These are phyloP conservation scores for Beta lomatogona DNA, from an alignment of 179 eudicot genomes.

Conservation along the genomic window DNA sequence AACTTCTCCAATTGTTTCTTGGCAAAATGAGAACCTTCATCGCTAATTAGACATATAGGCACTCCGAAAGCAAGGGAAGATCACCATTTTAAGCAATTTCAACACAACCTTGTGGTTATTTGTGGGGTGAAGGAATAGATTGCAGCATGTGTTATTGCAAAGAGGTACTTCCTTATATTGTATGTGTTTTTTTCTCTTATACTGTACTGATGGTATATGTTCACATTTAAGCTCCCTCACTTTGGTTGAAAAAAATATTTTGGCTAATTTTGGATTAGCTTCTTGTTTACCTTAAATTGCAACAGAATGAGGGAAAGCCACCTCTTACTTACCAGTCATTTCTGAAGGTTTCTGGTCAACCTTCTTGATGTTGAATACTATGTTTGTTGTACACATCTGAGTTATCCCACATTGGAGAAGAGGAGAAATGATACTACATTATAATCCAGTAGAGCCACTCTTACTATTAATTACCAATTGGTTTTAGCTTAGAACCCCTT, in stretches of 20 bases:
- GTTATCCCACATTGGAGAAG: constrained; percentile 40
- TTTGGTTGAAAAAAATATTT: background rate
- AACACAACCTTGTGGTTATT: too few relatives aligned
- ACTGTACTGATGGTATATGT: too few relatives aligned
- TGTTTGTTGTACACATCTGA: constrained; percentile 63
- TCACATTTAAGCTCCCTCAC: background rate
- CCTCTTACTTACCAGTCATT: constrained; percentile 80
- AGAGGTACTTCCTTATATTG: background rate
- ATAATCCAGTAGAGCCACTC: constrained; percentile 5
- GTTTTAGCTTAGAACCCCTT: constrained; percentile 56
- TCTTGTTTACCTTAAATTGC: background rate
- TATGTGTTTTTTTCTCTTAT: background rate
- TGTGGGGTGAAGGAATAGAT: background rate
- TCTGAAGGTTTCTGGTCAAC: constrained; percentile 77
- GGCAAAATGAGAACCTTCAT: too few relatives aligned
- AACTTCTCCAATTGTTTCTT: too few relatives aligned
- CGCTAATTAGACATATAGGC: too few relatives aligned
- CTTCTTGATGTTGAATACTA: too few relatives aligned
- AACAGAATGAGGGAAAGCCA: constrained; percentile 81
- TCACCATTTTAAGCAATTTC: too few relatives aligned
- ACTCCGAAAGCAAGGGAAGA: too few relatives aligned
- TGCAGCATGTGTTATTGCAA: constrained; percentile 2
- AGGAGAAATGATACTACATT: too few relatives aligned
- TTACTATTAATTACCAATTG: constrained; percentile 43
- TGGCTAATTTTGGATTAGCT: background rate